Conservation (phyloP, 352 stramenopile genomes). For the Pythium chondricola region DNA sequence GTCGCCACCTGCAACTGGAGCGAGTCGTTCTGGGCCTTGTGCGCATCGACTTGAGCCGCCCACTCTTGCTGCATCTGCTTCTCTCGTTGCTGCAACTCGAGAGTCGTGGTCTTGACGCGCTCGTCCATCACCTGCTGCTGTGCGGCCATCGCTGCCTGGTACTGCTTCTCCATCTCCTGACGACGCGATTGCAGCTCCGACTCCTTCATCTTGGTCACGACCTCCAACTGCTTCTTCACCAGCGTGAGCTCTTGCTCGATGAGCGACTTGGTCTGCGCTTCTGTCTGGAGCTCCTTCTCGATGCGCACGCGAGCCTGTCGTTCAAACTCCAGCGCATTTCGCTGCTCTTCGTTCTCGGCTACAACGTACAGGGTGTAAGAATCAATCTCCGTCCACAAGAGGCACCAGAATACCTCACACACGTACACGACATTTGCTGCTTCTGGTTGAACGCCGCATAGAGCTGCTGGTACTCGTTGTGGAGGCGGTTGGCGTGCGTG, state of each 20-base stretch:
- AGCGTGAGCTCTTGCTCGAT: slow-evolving; percentile 64
- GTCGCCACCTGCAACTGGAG: slow-evolving; percentile 33
- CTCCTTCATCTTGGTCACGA: slow-evolving; percentile 52
- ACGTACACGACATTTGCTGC: slow-evolving; percentile 43
- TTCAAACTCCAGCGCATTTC: slow-evolving; percentile 56
- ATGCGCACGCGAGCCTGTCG: slow-evolving; percentile 42
- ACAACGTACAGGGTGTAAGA: not conserved
- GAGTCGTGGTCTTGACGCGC: slow-evolving; percentile 24
- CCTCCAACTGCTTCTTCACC: slow-evolving; percentile 66
- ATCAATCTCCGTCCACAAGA: no score
- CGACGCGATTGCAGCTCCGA: slow-evolving; percentile 41
- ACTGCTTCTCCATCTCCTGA: slow-evolving; percentile 42
- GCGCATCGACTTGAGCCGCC: slow-evolving; percentile 25
- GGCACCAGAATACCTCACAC: no score
- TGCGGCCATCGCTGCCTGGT: slow-evolving; percentile 20
- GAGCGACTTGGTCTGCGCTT: slow-evolving; percentile 47
- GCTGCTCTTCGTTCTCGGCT: slow-evolving; percentile 47
- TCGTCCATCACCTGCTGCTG: slow-evolving; percentile 41
- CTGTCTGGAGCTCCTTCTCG: slow-evolving; percentile 58
- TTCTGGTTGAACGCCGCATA: slow-evolving; percentile 72
- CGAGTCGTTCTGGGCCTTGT: slow-evolving; percentile 18
- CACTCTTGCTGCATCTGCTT: slow-evolving; percentile 28
- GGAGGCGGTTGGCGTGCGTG: slow-evolving; percentile 65
- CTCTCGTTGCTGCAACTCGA: slow-evolving; percentile 25
- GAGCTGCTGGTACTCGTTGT: slow-evolving; percentile 71